phyloP scores from a whole-genome alignment of 345 rosid genomes.

The Physaria fendleri region DNA sequence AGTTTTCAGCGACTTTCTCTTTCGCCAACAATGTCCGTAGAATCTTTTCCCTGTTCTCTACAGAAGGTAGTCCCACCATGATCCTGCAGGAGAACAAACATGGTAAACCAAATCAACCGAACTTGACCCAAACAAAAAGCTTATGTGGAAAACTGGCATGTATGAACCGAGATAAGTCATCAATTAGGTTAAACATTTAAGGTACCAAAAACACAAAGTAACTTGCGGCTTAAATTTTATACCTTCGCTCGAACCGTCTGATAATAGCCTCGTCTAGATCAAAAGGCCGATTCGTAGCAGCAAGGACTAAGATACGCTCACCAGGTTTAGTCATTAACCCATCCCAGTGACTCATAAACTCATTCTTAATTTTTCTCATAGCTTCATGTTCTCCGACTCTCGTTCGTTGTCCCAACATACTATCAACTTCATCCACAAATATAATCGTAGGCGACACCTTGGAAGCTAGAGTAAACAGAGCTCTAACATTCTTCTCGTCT shows the following conservation, averaged over 20 bases:
- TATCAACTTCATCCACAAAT: slow-evolving; percentile 94
- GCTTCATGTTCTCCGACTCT: slow-evolving; percentile 97
- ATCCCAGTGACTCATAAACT: slow-evolving; percentile 95
- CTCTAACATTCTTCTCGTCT: slow-evolving; percentile 95
- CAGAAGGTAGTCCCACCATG: slow-evolving; percentile 68
- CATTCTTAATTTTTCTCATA: slow-evolving; percentile 74
- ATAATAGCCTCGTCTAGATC: slow-evolving; percentile 95
- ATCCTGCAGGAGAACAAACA: slow-evolving; percentile 34
- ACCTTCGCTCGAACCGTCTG: slow-evolving; percentile 94
- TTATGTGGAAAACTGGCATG: too few species aligned
- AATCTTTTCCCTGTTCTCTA: slow-evolving; percentile 72
- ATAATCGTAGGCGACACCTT: slow-evolving; percentile 91
- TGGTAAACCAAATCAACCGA: not conserved
- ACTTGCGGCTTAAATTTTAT: not conserved
- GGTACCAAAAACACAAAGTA: not conserved
- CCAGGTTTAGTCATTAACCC: slow-evolving; percentile 71
- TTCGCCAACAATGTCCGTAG: slow-evolving; percentile 57
- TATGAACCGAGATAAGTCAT: not conserved
- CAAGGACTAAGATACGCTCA: slow-evolving; percentile 85
- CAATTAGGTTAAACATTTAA: not conserved
- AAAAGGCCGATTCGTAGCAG: slow-evolving; percentile 93
- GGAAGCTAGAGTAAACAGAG: slow-evolving; percentile 80
- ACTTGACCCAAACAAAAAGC: not conserved
- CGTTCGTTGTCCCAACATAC: slow-evolving; percentile 94
- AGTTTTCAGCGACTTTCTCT: slow-evolving; percentile 55